Percentiles rank a stretch among this genome's conserved stretches.
These are phyloP conservation scores for Synchytrium microbalum DNA, from an alignment of 371 early-diverging fungal species.

Conservation along the genomic window DNA sequence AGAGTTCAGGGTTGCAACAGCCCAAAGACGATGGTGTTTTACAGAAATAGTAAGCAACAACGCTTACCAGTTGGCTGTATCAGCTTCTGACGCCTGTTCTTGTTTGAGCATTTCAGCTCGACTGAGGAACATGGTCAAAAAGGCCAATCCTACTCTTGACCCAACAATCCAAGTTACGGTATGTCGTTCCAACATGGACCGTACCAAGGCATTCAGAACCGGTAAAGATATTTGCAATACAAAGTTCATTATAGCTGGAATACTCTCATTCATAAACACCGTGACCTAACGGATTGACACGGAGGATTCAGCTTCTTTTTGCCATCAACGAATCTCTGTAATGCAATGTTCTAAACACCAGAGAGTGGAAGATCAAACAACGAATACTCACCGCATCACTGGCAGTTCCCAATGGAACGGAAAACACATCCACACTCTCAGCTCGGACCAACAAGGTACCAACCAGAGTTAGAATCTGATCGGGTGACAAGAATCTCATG, in stretches of 20 bases:
- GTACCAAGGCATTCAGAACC: slow-evolving; percentile 67
- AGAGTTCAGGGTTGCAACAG: not conserved
- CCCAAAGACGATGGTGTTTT: not conserved
- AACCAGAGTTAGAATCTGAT: slow-evolving; percentile 68
- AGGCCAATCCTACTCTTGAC: slow-evolving; percentile 74
- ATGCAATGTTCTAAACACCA: too few relatives aligned
- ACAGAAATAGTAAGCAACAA: slow-evolving; percentile 14
- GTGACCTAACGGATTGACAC: slow-evolving; percentile 65
- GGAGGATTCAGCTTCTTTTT: too few relatives aligned
- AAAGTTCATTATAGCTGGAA: slow-evolving; percentile 71
- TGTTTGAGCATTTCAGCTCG: slow-evolving; percentile 85
- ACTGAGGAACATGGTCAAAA: slow-evolving; percentile 81
- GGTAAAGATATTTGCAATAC: slow-evolving; percentile 74
- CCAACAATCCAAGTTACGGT: slow-evolving; percentile 73
- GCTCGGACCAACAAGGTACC: slow-evolving; percentile 73
- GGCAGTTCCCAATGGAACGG: slow-evolving; percentile 34
- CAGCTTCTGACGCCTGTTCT: slow-evolving; percentile 12
- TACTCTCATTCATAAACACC: slow-evolving; percentile 71
- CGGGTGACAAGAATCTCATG: slow-evolving; percentile 62
- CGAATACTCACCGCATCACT: slow-evolving; percentile 32
- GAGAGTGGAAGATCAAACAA: too few relatives aligned
- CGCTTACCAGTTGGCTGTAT: slow-evolving; percentile 48
- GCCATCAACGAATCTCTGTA: too few relatives aligned
- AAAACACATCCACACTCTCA: slow-evolving; percentile 77
- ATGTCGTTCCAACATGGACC: slow-evolving; percentile 77